Evolutionary conservation across 1,284 basidiomycete genomes (phyloP).

Genomic region (Boletellus deceptivus): DNA sequence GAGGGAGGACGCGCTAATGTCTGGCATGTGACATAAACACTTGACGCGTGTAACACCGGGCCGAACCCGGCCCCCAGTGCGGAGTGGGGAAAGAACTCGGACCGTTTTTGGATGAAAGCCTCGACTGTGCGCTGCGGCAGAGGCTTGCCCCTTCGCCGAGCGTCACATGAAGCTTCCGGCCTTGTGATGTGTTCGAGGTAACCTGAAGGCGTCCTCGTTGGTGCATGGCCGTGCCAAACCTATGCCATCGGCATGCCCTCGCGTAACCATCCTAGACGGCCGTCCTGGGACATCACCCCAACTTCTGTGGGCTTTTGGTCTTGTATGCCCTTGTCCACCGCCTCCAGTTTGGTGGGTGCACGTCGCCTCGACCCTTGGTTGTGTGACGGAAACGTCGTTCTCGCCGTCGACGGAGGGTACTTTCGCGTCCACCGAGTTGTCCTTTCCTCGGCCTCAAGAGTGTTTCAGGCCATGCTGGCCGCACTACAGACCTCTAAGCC

Average conservation of each 20-base stretch:
- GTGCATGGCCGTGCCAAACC: slow-evolving; percentile 26
- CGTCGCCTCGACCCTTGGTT: slow-evolving; percentile 29
- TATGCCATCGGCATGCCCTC: slow-evolving; percentile 21
- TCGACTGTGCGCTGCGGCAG: neutral
- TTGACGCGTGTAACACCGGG: no score
- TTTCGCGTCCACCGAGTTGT: slow-evolving; percentile 27
- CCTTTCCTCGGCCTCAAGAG: slow-evolving; percentile 25
- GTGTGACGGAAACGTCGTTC: slow-evolving; percentile 27
- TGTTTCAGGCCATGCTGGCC: slow-evolving; percentile 25
- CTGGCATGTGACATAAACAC: no score
- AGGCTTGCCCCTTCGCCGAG: neutral
- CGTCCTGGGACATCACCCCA: slow-evolving; percentile 15
- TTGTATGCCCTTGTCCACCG: slow-evolving; percentile 22
- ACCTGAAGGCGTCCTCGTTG: slow-evolving; percentile 30
- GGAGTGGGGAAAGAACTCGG: no score
- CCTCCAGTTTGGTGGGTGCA: slow-evolving; percentile 11
- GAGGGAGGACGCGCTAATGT: no score
- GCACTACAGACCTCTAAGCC: slow-evolving; percentile 7
- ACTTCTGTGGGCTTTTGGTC: slow-evolving; percentile 9
- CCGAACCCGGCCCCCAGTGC: no score
- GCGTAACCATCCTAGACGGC: slow-evolving; percentile 11
- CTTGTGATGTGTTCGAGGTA: slow-evolving; percentile 15
- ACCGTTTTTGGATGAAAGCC: no score
- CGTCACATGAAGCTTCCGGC: slow-evolving; percentile 10
- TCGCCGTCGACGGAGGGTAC: slow-evolving; percentile 19